Conservation (phyloP, 345 rosid genomes). For the Syzygium aromaticum region DNA sequence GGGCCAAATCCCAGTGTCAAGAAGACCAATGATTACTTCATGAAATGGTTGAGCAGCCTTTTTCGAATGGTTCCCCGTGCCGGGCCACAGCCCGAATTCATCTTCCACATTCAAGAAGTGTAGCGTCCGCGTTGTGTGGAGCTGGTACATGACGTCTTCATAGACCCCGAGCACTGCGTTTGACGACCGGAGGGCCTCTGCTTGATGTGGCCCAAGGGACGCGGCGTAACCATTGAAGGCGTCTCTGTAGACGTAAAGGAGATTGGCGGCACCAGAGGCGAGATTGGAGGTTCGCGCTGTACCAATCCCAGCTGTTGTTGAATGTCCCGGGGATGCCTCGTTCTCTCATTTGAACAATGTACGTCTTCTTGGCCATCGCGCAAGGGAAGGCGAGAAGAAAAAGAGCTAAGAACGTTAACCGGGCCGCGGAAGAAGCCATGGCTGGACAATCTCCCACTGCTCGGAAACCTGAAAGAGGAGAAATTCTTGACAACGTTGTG, state of each 20-base stretch:
- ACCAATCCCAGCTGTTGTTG: conserved; percentile 59
- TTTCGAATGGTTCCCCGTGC: conserved; percentile 8
- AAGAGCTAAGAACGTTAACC: neutral
- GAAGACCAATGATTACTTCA: conserved; percentile 63
- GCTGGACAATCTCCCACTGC: neutral
- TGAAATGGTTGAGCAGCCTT: neutral
- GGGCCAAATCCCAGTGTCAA: conserved; percentile 85
- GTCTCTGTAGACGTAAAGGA: conserved; percentile 46
- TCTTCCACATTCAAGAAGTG: conserved; percentile 39
- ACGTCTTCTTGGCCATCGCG: conserved; percentile 25
- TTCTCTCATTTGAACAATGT: conserved; percentile 70
- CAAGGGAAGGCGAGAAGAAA: neutral
- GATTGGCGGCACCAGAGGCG: neutral
- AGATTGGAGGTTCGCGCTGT: conserved; percentile 45
- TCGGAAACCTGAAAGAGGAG: neutral
- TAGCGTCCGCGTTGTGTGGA: conserved; percentile 66
- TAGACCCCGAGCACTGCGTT: conserved; percentile 51
- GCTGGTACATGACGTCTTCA: conserved; percentile 55
- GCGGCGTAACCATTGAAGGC: conserved; percentile 71
- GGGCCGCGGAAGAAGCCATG: neutral
- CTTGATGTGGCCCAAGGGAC: conserved; percentile 42
- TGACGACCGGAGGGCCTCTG: conserved; percentile 29
- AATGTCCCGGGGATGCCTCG: conserved; percentile 41
- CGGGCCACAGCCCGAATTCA: conserved; percentile 19
- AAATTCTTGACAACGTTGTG: neutral